phyloP scores from a whole-genome alignment of 169 alveolate species.

The Eimeria maxima region DNA sequence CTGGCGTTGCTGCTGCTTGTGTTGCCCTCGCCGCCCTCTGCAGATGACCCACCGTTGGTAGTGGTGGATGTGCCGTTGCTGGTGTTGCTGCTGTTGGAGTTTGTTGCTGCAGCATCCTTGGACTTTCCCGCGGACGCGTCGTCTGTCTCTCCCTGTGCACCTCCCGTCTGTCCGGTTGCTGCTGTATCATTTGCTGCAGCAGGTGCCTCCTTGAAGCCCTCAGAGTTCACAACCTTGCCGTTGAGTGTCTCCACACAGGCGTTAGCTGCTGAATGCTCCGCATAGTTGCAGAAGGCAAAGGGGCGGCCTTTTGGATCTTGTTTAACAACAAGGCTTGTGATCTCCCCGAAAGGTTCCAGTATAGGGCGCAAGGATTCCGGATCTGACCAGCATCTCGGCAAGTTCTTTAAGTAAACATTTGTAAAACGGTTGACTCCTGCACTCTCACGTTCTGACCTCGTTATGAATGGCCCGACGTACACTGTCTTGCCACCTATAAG shows the following conservation, averaged over 20 bases:
- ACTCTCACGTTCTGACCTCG: slow-evolving; percentile 92
- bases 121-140: neutral
- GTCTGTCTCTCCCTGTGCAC: slow-evolving; percentile 32
- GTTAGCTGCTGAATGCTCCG: slow-evolving; percentile 92
- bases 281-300: slow-evolving; percentile 94
- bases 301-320: slow-evolving; percentile 93
- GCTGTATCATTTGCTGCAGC: neutral
- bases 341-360: slow-evolving; percentile 90
- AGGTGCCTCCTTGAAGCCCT: slow-evolving; percentile 65
- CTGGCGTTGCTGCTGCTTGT: slow-evolving; percentile 29
- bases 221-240: slow-evolving; percentile 88
- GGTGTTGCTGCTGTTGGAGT: slow-evolving; percentile 64
- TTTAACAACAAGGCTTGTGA: slow-evolving; percentile 92
- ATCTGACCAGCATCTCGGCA: slow-evolving; percentile 94
- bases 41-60: slow-evolving; percentile 31
- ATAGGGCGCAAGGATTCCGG: slow-evolving; percentile 82
- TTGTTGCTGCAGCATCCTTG: neutral
- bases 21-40: neutral
- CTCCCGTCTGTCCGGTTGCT: neutral
- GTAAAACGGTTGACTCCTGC: slow-evolving; percentile 87
- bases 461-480: slow-evolving; percentile 94
- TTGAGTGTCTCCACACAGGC: slow-evolving; percentile 94
- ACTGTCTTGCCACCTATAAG: slow-evolving; percentile 95
- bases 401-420: slow-evolving; percentile 95
- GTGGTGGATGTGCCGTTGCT: neutral